phyloP scores from a whole-genome alignment of 2,329 filamentous ascomycete genomes.

The Beauveria asiatica region DNA sequence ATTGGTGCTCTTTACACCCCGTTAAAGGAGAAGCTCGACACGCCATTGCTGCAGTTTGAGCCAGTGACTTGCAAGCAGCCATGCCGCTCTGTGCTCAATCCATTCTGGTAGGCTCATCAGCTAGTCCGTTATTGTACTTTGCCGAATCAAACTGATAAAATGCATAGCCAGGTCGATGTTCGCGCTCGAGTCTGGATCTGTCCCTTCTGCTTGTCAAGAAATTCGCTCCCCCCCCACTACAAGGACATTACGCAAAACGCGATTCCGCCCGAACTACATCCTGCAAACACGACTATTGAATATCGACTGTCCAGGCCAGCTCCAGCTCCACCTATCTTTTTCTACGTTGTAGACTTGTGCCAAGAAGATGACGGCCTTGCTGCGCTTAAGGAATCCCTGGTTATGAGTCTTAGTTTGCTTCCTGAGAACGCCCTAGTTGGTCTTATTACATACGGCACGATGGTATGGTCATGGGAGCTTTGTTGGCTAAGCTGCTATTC shows the following conservation, averaged over 20 bases:
- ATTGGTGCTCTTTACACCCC: constrained; percentile 95
- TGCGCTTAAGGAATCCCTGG: constrained; percentile 75
- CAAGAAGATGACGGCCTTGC: constrained; percentile 81
- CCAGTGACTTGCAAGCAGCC: constrained; percentile 95
- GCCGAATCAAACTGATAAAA: not conserved
- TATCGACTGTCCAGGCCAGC: constrained; percentile 73
- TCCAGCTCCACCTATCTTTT: constrained; percentile 77
- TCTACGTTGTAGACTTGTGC: constrained; percentile 82
- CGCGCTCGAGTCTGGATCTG: constrained; percentile 82
- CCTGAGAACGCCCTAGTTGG: constrained; percentile 76
- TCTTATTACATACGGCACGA: constrained; percentile 83
- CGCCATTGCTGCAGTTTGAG: constrained; percentile 86
- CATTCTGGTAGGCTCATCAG: constrained; percentile 65
- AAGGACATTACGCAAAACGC: constrained; percentile 80
- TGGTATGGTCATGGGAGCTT: constrained; percentile 45
- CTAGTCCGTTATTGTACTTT: not conserved
- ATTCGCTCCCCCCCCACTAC: constrained; percentile 76
- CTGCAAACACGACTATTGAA: constrained; percentile 80
- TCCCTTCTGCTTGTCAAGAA: constrained; percentile 77
- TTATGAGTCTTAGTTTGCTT: constrained; percentile 75
- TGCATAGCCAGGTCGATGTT: constrained; percentile 66
- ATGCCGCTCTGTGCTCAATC: constrained; percentile 91
- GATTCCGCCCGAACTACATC: constrained; percentile 76
- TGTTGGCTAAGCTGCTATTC: not conserved
- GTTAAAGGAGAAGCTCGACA: constrained; percentile 86